Evolutionary conservation across 768 basidiomycete species (phyloP), one percentile per base, ranked within the genome.

Genomic region (Tricholoma sp.): DNA sequence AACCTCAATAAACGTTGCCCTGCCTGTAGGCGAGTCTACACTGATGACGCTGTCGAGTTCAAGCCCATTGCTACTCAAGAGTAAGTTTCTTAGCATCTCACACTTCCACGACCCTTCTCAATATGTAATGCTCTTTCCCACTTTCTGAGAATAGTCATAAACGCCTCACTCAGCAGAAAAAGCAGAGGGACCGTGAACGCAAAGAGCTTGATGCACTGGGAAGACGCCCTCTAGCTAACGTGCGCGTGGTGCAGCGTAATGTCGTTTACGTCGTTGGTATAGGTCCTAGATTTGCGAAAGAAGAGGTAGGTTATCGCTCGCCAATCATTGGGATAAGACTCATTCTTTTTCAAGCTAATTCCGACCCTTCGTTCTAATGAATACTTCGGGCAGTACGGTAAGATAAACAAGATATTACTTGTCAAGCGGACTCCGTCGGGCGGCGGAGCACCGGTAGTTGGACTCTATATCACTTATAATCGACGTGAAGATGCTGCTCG

Each of bases 371-470:
- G 96, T 47, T 94, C 93, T 5, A 88, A 87, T 62, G 97, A 99
- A 63, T 98, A 97, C 68, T 98, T 98, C 68, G 97, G 97, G 9
- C 94, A 97, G 68, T 99, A 98, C 71, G 97, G 97, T 63, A 98
- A 95, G 76, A 98, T 99, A 63, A 85, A 88, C 42, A 96, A 96
- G 76, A 92, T 99, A 49, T 78, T 98, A 53, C 81, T 99, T 31
- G 88, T 92, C 50, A 98, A 98, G 71, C 87, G 96, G 37, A 88
- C 86, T 5, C 78, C 86, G 4, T 83, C 90, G 8, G 88, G 85
- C 44, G 84, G 83, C 49, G 82, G 82, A 55, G 81, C 79, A 13
- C 88, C 87, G 49, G 85, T 88, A 47, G 83, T 96, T 36, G 96
- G 96, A n/a, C 77, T 99, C 42, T 98, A 98, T 71, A 94, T 99